A percentile compares a stretch with the other conserved stretches of the same genome.
These are phyloP conservation scores for Botrytis hyacinthi DNA, from an alignment of 2,329 filamentous ascomycete genomes.

Conservation along the genomic window DNA sequence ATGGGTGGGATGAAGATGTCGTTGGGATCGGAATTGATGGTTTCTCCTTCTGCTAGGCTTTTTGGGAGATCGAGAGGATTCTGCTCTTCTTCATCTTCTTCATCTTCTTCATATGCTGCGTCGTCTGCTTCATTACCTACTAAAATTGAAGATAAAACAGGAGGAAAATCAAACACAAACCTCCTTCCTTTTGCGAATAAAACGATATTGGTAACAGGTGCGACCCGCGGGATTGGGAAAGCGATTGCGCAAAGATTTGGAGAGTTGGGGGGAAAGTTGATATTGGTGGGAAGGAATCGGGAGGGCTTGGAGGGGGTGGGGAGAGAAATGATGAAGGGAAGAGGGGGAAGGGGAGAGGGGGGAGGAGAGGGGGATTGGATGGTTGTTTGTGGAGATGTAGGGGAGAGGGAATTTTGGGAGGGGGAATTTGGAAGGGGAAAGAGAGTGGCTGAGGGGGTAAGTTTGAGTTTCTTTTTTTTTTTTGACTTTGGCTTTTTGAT, in stretches of 20 bases:
- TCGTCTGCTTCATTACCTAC: background rate
- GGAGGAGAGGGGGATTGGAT: slow-evolving; percentile 21
- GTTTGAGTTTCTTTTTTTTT: background rate
- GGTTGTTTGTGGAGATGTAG: slow-evolving; percentile 36
- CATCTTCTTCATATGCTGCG: background rate
- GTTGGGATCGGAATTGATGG: background rate
- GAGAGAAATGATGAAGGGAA: slow-evolving; percentile 50
- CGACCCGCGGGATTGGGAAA: slow-evolving; percentile 67
- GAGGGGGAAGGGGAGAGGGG: slow-evolving; percentile 43
- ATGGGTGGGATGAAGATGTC: no score
- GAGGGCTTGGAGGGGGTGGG: slow-evolving; percentile 61
- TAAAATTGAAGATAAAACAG: accelerated
- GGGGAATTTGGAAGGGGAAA: slow-evolving; percentile 3
- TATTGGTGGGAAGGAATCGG: slow-evolving; percentile 58
- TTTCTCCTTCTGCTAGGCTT: background rate
- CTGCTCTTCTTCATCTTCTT: background rate
- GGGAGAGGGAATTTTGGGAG: slow-evolving; percentile 33
- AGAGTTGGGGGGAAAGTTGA: slow-evolving; percentile 55
- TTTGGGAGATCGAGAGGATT: background rate
- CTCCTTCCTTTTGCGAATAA: slow-evolving; percentile 14
- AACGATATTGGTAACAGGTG: slow-evolving; percentile 62
- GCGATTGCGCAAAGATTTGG: slow-evolving; percentile 68
- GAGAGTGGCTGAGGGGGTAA: background rate
- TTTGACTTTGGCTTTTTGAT: background rate
- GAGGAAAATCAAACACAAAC: background rate